Evolutionary conservation across 2,329 filamentous ascomycete genomes (phyloP).

Genomic region (Phoma sp.): DNA sequence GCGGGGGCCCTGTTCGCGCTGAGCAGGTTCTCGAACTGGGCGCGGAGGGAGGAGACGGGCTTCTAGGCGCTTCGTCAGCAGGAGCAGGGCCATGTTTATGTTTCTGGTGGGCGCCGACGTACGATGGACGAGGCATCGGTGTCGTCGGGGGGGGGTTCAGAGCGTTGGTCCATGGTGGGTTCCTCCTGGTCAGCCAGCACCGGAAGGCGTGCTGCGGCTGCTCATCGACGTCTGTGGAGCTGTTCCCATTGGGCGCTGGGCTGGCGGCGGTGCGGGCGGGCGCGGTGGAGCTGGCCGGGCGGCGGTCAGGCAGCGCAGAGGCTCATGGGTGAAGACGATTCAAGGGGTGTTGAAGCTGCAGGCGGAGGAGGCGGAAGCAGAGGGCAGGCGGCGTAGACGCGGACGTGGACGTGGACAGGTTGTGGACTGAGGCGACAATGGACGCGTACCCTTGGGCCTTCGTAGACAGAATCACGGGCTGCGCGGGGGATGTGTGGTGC

Average conservation of each 20-base stretch:
- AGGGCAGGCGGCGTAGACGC: neutral
- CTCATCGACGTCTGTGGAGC: constrained; percentile 39
- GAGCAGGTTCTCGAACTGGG: constrained; percentile 80
- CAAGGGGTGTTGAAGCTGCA: neutral
- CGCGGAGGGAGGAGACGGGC: constrained; percentile 80
- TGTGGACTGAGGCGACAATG: constrained; percentile 7
- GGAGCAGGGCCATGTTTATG: no score
- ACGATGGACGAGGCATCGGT: constrained; percentile 80
- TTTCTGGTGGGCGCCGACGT: constrained; percentile 40
- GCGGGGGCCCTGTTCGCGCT: constrained; percentile 43
- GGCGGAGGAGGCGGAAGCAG: neutral
- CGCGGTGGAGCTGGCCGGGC: constrained; percentile 16
- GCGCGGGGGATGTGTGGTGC: neutral
- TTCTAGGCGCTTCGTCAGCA: constrained; percentile 58
- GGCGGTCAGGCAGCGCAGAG: constrained; percentile 29
- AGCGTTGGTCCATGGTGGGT: constrained; percentile 41
- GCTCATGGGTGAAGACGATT: neutral
- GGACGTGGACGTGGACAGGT: neutral
- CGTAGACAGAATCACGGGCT: no score
- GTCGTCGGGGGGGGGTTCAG: constrained; percentile 56
- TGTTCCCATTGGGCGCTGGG: constrained; percentile 42
- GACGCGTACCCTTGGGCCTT: constrained; percentile 24
- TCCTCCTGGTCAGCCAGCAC: constrained; percentile 44
- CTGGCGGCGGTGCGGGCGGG: constrained; percentile 22
- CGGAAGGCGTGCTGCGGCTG: constrained; percentile 38